Base-by-base conservation (phyloP, 345 rosid species). In the Eucalyptus guilfoylei region DNA sequence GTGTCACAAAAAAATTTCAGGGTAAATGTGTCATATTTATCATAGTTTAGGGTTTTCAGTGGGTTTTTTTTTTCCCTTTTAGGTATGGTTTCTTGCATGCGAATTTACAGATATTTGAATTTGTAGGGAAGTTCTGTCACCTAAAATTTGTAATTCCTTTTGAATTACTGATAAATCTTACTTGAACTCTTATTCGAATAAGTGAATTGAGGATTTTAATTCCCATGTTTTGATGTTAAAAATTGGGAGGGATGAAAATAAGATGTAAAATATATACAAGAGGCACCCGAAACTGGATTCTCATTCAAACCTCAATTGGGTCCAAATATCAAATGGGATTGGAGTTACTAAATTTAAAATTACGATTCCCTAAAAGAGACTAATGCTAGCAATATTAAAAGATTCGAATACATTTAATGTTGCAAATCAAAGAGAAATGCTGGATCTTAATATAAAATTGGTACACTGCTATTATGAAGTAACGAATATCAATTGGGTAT, bases 1-100 rank as follows among this genome's bases (percentile, higher is more conserved):
- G 55, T 17, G 23, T 8, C 0, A 17, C 4, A 50, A 50, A 3
- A 6, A 3, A 7, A 0, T 1, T 17, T 50, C 3, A 0, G 0
- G 9, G 9, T 52, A 52, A 52, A 52, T 52, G 24, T 52, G 24
- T 52, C 10, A 19, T 52, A 7, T 19, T 52, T 19, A 52, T 52
- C 10, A 52, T 52, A 52, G 4, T 52, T 52, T 52, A 1, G 2
- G 24, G 2, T 19, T 52, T 52, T 19, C 2, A 52, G 1, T 52
- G 9, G 23, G 2, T 45, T 10, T 49, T 7, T 17, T 52, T 52
- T 50, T 8, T 0, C 2, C 55, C 24, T 24, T 55, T 55, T 55
- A 55, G 62, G 2, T 55, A 55, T 24, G 30, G 13, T 55, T 55
- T 55, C 28, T 10, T 55, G 62, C 28, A 55, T 55, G 62, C 3